Conservation (phyloP, 176 grass and related monocot genomes). For the Bothriochloa decipiens region DNA sequence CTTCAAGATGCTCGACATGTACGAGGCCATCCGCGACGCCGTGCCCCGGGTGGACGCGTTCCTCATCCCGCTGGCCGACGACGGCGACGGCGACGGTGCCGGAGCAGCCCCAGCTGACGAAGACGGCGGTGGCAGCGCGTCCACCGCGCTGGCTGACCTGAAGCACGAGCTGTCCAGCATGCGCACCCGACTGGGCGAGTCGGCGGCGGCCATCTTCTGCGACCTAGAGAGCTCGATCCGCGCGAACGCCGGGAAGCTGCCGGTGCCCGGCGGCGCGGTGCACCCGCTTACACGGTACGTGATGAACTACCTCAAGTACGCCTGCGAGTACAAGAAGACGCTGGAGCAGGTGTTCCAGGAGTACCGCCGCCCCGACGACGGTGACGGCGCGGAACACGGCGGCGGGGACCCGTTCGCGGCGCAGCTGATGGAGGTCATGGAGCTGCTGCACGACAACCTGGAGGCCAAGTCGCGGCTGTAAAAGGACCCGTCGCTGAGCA, state of each 20-base stretch:
- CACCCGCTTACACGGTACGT: slow-evolving; percentile 84
- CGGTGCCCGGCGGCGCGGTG: slow-evolving; percentile 70
- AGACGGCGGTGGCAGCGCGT: neutral
- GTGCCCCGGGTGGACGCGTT: slow-evolving; percentile 49
- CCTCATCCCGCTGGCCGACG: neutral
- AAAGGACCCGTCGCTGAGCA: slow-evolving; percentile 60
- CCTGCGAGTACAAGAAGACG: slow-evolving; percentile 81
- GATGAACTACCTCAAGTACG: slow-evolving; percentile 93
- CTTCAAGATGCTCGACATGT: slow-evolving; percentile 98
- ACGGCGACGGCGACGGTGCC: neutral
- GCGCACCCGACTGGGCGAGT: slow-evolving; percentile 64
- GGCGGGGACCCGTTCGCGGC: slow-evolving; percentile 61
- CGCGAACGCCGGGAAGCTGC: slow-evolving; percentile 58
- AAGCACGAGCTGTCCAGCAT: slow-evolving; percentile 58
- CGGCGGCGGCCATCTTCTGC: slow-evolving; percentile 75
- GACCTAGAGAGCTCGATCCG: slow-evolving; percentile 92
- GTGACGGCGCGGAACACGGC: neutral
- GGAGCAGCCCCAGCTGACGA: neutral
- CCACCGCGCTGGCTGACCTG: slow-evolving; percentile 39
- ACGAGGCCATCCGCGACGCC: slow-evolving; percentile 71
- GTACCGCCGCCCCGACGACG: slow-evolving; percentile 39
- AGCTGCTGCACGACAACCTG: slow-evolving; percentile 71
- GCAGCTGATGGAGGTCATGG: slow-evolving; percentile 80
- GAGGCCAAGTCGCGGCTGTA: slow-evolving; percentile 71
- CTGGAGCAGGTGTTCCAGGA: slow-evolving; percentile 85